Evolutionary conservation across 192 early-diverging fungal genomes (phyloP).

Genomic region (Cladochytrium replicatum): DNA sequence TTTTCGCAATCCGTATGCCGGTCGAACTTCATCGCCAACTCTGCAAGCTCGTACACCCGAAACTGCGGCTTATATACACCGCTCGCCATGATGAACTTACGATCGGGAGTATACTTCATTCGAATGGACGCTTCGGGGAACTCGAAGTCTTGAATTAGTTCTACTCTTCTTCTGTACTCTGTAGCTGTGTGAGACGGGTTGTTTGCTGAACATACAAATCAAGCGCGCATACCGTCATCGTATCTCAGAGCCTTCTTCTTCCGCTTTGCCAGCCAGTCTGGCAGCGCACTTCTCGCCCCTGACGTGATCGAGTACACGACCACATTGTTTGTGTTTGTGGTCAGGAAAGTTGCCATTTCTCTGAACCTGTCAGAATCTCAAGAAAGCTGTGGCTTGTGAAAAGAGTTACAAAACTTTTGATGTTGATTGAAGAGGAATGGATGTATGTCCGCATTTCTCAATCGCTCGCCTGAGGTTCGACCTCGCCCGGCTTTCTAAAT

Average conservation of each 20-base stretch:
- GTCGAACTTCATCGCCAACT: slow-evolving; percentile 98
- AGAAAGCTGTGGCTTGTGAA: no score
- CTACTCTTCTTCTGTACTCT: slow-evolving; percentile 86
- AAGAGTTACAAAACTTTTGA: no score
- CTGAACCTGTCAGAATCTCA: no score
- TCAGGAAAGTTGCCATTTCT: no score
- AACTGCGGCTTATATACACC: slow-evolving; percentile 98
- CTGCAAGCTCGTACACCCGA: slow-evolving; percentile 81
- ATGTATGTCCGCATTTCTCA: no score
- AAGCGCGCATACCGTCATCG: slow-evolving; percentile 68
- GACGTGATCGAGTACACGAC: slow-evolving; percentile 57
- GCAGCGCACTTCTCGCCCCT: slow-evolving; percentile 55
- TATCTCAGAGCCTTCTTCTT: slow-evolving; percentile 82
- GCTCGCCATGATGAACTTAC: slow-evolving; percentile 80
- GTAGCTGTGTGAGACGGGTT: neutral
- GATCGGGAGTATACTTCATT: slow-evolving; percentile 77
- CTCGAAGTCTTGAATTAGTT: slow-evolving; percentile 96
- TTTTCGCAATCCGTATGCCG: slow-evolving; percentile 91
- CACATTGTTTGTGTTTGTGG: no score
- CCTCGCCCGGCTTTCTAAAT: no score
- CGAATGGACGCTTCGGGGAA: slow-evolving; percentile 88
- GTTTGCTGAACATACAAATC: no score
- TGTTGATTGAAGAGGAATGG: no score
- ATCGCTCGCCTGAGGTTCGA: no score
- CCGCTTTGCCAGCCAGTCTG: slow-evolving; percentile 86